Percentiles rank a stretch among this genome's conserved stretches.
Conservation (phyloP, 2,329 filamentous ascomycete genomes). For the Colletotrichum eleusines region DNA sequence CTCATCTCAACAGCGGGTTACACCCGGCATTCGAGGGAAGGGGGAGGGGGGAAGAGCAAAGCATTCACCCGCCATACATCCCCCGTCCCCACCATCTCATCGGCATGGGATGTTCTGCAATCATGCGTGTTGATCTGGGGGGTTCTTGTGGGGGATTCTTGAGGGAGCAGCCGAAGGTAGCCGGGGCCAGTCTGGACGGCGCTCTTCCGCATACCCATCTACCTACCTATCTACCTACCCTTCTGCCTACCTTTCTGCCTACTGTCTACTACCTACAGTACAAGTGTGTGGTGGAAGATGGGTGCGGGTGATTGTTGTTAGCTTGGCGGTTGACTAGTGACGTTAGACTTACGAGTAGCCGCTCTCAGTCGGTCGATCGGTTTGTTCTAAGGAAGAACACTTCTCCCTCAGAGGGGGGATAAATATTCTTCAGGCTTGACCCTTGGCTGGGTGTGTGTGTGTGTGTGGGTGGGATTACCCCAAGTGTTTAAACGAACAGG, state of each 20-base stretch:
- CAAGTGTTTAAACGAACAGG: background rate
- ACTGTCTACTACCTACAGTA: too few relatives aligned
- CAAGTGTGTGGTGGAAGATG: conserved; percentile 4
- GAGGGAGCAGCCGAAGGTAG: conserved; percentile 34
- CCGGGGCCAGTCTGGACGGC: conserved; percentile 23
- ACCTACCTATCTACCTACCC: too few relatives aligned
- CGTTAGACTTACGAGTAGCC: conserved; percentile 1
- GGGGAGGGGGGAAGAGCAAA: conserved; percentile 18
- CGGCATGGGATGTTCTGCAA: conserved; percentile 8
- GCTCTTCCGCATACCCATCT: conserved; percentile 17
- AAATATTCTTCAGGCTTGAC: conserved; percentile 35
- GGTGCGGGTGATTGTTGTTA: conserved; percentile 15
- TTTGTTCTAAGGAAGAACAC: conserved; percentile 24
- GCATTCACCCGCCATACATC: conserved; percentile 36
- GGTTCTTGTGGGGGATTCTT: conserved; percentile 17
- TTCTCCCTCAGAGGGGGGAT: conserved; percentile 27
- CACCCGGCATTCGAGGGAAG: conserved; percentile 16
- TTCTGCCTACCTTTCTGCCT: too few relatives aligned
- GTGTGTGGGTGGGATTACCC: conserved; percentile 8
- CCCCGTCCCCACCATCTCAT: conserved; percentile 15
- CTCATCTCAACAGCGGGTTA: conserved; percentile 12
- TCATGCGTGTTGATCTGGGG: conserved; percentile 15
- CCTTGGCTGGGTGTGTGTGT: background rate
- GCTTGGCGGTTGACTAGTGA: conserved; percentile 29
- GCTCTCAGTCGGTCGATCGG: background rate